Evolutionary conservation across 2,329 filamentous ascomycete genomes (phyloP).

Genomic region (Colletotrichum tanaceti): DNA sequence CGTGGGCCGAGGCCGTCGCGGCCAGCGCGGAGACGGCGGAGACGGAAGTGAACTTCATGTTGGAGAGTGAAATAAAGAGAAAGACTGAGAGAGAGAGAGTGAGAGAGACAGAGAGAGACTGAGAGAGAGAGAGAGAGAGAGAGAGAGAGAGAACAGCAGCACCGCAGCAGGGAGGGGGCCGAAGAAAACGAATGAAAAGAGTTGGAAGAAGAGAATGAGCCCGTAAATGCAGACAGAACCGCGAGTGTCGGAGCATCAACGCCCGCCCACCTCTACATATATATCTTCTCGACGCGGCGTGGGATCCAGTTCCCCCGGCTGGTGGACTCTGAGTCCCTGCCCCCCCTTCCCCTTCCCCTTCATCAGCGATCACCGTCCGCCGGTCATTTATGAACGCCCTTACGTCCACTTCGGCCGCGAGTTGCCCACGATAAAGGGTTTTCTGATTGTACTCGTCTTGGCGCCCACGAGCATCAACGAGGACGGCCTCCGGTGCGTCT

Average conservation of each 20-base stretch:
- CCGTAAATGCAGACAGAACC: background rate
- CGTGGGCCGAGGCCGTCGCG: constrained; percentile 38
- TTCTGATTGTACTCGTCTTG: constrained; percentile 21
- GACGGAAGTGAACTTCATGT: constrained; percentile 13
- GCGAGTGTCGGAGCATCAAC: rapidly evolving
- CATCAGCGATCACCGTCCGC: background rate
- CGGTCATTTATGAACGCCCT: background rate
- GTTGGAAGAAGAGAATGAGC: constrained; percentile 1
- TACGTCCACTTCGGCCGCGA: constrained; percentile 3
- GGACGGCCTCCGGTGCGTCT: background rate
- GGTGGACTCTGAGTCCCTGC: constrained; percentile 18
- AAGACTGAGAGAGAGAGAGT: too few species aligned
- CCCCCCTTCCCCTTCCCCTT: too few species aligned
- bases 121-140: too few species aligned
- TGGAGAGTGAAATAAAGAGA: too few species aligned
- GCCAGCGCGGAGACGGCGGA: constrained; percentile 35
- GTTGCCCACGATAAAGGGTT: background rate
- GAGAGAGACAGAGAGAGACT: too few species aligned
- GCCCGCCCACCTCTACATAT: background rate
- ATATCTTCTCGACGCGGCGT: background rate
- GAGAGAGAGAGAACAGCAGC: background rate
- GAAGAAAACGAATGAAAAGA: background rate
- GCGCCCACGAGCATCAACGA: background rate
- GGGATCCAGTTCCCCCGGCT: constrained; percentile 5
- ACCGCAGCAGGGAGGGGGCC: too few species aligned